These are phyloP conservation scores for Scopulariopsis brevicaulis DNA, from an alignment of 2,329 filamentous ascomycete species.

Conservation along the genomic window DNA sequence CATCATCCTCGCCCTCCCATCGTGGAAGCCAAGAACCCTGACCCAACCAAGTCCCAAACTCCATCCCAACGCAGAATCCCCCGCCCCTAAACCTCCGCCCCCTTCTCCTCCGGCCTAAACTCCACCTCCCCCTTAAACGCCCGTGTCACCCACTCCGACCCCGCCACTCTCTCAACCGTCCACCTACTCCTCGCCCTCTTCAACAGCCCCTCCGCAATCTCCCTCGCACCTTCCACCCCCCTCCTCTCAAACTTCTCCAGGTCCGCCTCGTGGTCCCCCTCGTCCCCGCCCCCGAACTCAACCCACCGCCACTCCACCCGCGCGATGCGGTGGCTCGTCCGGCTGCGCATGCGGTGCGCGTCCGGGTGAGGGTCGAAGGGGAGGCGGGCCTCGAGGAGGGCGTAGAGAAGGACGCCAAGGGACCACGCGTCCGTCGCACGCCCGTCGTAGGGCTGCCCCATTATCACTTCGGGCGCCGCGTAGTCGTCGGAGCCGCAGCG, in stretches of 20 bases:
- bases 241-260: slow-evolving; percentile 47
- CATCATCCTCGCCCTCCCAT: not conserved
- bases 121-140: slow-evolving; percentile 49
- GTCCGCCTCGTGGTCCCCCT: slow-evolving; percentile 73
- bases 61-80: not conserved
- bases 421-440: slow-evolving; percentile 91
- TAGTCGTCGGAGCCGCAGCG: slow-evolving; percentile 96
- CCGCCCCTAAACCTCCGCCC: slow-evolving; percentile 32
- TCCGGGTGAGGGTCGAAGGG: slow-evolving; percentile 88
- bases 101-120: slow-evolving; percentile 48
- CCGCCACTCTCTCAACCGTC: slow-evolving; percentile 61
- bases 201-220: slow-evolving; percentile 73
- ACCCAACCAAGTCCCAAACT: not conserved
- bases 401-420: slow-evolving; percentile 83
- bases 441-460: slow-evolving; percentile 91
- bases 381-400: slow-evolving; percentile 81
- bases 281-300: slow-evolving; percentile 61
- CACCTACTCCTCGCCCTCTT: slow-evolving; percentile 74
- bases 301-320: slow-evolving; percentile 94
- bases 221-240: slow-evolving; percentile 63
- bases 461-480: slow-evolving; percentile 88
- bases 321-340: slow-evolving; percentile 89
- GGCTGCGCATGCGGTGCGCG: slow-evolving; percentile 62
- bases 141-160: slow-evolving; percentile 62
- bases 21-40: not conserved